Conservation (phyloP, 2,329 filamentous ascomycete species). For the Apiospora arundinis region DNA sequence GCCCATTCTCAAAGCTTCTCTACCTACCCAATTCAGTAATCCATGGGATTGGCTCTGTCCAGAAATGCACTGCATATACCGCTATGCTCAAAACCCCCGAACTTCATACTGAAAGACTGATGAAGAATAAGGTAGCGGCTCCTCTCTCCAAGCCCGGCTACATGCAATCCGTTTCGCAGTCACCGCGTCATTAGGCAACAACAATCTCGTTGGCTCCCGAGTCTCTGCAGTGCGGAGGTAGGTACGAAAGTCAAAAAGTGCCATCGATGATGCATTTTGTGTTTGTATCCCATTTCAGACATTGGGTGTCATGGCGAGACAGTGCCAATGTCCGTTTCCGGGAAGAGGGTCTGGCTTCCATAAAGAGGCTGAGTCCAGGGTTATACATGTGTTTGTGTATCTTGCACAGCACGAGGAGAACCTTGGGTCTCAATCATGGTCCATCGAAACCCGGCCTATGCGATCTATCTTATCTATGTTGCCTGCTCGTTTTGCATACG, state of each 20-base stretch:
- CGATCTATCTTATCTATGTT: background rate
- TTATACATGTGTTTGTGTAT: background rate
- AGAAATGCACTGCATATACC: background rate
- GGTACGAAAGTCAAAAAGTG: constrained; percentile 12
- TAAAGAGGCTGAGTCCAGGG: constrained; percentile 6
- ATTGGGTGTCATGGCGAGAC: background rate
- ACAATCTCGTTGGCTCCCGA: background rate
- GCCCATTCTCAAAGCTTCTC: background rate
- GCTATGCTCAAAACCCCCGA: background rate
- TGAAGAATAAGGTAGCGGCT: background rate
- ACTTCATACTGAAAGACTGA: background rate
- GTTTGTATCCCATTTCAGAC: constrained; percentile 3
- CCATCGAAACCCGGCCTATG: background rate
- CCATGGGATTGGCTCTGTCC: constrained; percentile 8
- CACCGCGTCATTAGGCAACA: constrained; percentile 4
- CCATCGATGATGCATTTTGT: background rate
- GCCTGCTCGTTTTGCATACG: background rate
- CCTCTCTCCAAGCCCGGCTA: constrained; percentile 7
- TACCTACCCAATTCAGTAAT: constrained; percentile 14
- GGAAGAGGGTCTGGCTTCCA: constrained; percentile 2
- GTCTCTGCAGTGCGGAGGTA: background rate
- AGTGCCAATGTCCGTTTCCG: constrained; percentile 7
- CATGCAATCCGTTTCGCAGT: background rate
- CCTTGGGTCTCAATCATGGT: background rate
- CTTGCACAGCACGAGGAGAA: background rate